Evolutionary conservation across 2,329 filamentous ascomycete species (phyloP).

Genomic region (Sphaerulina vaccinii): DNA sequence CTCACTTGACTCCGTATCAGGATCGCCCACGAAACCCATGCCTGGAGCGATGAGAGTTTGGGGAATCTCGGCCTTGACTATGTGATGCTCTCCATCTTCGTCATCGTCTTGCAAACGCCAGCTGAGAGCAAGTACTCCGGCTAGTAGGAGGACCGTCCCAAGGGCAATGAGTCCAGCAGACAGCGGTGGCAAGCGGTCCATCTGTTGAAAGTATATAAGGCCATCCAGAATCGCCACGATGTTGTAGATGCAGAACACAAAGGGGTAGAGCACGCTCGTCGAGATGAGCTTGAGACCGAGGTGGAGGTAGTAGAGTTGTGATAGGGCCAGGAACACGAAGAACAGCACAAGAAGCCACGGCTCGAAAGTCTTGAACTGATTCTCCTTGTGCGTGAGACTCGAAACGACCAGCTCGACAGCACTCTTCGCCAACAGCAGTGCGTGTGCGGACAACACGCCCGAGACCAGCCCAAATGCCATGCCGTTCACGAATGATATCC

Average conservation of each 20-base stretch:
- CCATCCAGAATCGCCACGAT: constrained; percentile 97
- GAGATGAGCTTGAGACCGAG: constrained; percentile 90
- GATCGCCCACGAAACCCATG: constrained; percentile 57
- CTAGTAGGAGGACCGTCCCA: constrained; percentile 80
- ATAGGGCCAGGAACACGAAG: constrained; percentile 77
- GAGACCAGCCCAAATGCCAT: constrained; percentile 84
- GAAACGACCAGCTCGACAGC: constrained; percentile 90
- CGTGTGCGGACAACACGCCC: constrained; percentile 91
- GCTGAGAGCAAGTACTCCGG: constrained; percentile 84
- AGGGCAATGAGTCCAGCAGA: constrained; percentile 80
- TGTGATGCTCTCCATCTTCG: constrained; percentile 54
- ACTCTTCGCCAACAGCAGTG: constrained; percentile 89
- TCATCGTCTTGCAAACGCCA: constrained; percentile 82
- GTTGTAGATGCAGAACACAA: constrained; percentile 99
- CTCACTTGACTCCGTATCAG: constrained; percentile 31
- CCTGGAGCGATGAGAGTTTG: constrained; percentile 75
- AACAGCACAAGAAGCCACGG: constrained; percentile 87
- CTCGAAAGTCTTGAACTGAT: constrained; percentile 94
- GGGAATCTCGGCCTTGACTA: constrained; percentile 40
- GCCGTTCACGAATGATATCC: constrained; percentile 67
- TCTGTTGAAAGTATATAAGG: constrained; percentile 93
- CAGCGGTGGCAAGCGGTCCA: constrained; percentile 70
- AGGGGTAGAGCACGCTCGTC: constrained; percentile 90
- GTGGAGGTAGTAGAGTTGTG: constrained; percentile 93
- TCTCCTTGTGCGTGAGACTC: constrained; percentile 79